These are phyloP conservation scores for Thelephora ganbajun DNA, from an alignment of 768 basidiomycete species.

Conservation along the genomic window DNA sequence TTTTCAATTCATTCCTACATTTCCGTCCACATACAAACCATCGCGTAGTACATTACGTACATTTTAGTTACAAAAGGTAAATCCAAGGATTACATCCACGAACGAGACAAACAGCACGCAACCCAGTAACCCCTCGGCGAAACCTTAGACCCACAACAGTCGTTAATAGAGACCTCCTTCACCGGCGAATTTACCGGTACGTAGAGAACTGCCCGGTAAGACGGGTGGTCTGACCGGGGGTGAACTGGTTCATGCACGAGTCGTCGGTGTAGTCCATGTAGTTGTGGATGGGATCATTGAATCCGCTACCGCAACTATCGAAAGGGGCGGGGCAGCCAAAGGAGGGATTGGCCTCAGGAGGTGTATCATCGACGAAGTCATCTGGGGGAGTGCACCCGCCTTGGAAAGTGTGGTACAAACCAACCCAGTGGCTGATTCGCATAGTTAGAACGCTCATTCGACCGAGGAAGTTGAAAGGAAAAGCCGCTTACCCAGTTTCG, in stretches of 20 bases:
- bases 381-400: slow-evolving; percentile 28
- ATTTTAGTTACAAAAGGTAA: too few species aligned
- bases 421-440: slow-evolving; percentile 45
- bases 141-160: too few species aligned
- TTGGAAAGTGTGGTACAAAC: slow-evolving; percentile 47
- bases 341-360: slow-evolving; percentile 27
- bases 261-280: slow-evolving; percentile 43
- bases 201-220: slow-evolving; percentile 27
- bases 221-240: slow-evolving; percentile 27
- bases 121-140: too few species aligned
- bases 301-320: too few species aligned
- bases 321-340: slow-evolving; percentile 23
- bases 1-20: too few species aligned
- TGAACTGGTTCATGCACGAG: slow-evolving; percentile 36
- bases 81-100: too few species aligned
- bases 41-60: too few species aligned
- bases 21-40: too few species aligned
- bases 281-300: slow-evolving; percentile 34
- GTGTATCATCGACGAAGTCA: slow-evolving; percentile 32
- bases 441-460: neutral
- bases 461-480: neutral
- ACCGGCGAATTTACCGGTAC: slow-evolving; percentile 24
- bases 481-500: too few species aligned
- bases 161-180: too few species aligned
- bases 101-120: too few species aligned